A percentile compares a stretch with the other conserved stretches of the same genome.
These are phyloP conservation scores for Macadamia integrifolia DNA, from an alignment of 164 flowering plant genomes.

Conservation along the genomic window DNA sequence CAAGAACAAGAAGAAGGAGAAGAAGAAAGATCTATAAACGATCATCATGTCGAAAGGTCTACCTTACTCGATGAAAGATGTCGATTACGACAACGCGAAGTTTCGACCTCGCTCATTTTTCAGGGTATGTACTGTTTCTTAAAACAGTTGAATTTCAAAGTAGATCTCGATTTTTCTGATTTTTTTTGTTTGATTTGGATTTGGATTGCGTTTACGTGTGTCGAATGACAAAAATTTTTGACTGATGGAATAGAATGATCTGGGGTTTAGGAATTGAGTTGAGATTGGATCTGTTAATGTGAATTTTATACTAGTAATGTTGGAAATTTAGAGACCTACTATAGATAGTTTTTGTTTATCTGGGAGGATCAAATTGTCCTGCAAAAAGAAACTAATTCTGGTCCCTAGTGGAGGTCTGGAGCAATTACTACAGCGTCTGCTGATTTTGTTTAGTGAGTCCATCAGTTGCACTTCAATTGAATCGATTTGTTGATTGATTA, in stretches of 20 bases:
- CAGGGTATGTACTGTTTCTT: slow-evolving; percentile 37
- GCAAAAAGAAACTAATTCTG: neutral
- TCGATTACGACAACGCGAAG: slow-evolving; percentile 88
- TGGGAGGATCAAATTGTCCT: neutral
- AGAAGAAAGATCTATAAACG: neutral
- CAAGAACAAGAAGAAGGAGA: neutral
- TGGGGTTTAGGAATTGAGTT: neutral
- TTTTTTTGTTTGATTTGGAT: neutral
- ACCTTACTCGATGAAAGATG: slow-evolving; percentile 76
- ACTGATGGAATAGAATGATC: neutral
- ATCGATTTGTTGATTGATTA: neutral
- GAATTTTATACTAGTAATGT: neutral
- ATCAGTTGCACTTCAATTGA: too few species aligned
- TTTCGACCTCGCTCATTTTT: slow-evolving; percentile 71
- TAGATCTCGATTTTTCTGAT: neutral
- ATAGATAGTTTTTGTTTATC: neutral
- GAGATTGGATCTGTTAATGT: neutral
- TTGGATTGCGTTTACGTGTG: neutral
- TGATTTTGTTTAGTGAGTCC: too few species aligned
- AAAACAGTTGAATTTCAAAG: neutral
- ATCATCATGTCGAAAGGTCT: slow-evolving; percentile 56
- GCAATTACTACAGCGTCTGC: too few species aligned
- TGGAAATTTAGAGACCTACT: neutral
- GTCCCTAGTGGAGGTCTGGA: neutral
- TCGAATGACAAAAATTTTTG: neutral